Evolutionary conservation across 2,329 filamentous ascomycete genomes (phyloP).

Genomic region (Microdochium bolleyi): DNA sequence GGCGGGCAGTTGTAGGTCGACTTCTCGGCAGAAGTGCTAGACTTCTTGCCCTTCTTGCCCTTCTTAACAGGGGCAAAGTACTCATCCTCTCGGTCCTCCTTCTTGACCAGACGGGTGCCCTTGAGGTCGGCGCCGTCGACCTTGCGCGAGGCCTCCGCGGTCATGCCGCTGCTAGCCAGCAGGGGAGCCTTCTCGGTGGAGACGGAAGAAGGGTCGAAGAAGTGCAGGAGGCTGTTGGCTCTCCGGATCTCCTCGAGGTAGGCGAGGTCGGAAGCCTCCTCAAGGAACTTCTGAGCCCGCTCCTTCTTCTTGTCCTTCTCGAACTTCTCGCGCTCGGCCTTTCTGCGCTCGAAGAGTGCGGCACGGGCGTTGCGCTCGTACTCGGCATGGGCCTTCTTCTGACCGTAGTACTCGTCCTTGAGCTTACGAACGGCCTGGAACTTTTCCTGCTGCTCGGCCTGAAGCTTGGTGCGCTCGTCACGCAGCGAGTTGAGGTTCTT

Average conservation of each 20-base stretch:
- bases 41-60: constrained; percentile 82
- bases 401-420: constrained; percentile 81
- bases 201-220: constrained; percentile 72
- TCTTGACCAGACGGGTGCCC: constrained; percentile 75
- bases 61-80: constrained; percentile 78
- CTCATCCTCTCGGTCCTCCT: constrained; percentile 81
- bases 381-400: constrained; percentile 73
- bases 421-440: constrained; percentile 74
- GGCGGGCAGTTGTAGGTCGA: constrained; percentile 72
- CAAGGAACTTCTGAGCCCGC: constrained; percentile 66
- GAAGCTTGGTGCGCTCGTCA: constrained; percentile 77
- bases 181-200: constrained; percentile 59
- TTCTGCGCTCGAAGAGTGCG: constrained; percentile 66
- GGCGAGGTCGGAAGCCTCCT: constrained; percentile 76
- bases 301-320: constrained; percentile 68
- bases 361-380: constrained; percentile 80
- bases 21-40: constrained; percentile 39
- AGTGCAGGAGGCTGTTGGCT: constrained; percentile 78
- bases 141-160: constrained; percentile 71
- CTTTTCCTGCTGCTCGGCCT: constrained; percentile 81
- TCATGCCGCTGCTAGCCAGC: constrained; percentile 62
- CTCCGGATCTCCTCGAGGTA: constrained; percentile 90
- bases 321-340: constrained; percentile 70
- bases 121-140: constrained; percentile 80
- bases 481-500: constrained; percentile 79